Evolutionary conservation across 371 early-diverging fungal genomes (phyloP), one percentile per base, ranked within the genome.

Genomic region (Parasitella parasitica): DNA sequence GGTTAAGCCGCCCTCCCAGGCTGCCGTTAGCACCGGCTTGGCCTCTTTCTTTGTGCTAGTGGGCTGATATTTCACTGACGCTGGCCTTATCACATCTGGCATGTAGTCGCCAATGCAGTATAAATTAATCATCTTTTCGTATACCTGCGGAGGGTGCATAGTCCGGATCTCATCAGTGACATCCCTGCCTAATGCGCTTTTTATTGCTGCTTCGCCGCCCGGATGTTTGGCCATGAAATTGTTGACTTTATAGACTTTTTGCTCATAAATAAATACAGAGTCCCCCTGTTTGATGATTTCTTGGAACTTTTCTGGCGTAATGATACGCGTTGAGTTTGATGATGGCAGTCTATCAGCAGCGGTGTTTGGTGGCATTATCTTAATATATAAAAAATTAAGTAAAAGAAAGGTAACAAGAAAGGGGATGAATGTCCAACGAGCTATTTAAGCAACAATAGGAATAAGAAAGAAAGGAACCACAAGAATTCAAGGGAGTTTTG

Each of bases 161-260:
- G 89, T 89, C 20, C 86, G 76, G 56, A 95, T 90, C 57, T 90
- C 94, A 72, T 96, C 97, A 0, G 97, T 96, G 16, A 94, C 94
- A 73, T 97, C 96, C 66, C 84, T 87, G 61, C 97, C 97, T 49
- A 89, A 81, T 76, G 91, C 86, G 73, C 95, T 91, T 63, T 78
- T 74, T 46, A 97, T 80, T 51, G 93, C 92, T 22, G 94, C 81
- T 46, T 88, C 89, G 26, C 98, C 98, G 35, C 98, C 98, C 1
- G 98, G 98, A 68, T 97, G 98, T 57, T 84, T 81, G 64, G 81
- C 79, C 61, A 89, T 71, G 78, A 93, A 95, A 46, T 86, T 87
- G 66, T 92, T 89, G 35, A 95, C 83, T 71, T 91, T 89, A 82
- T 94, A 94, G 59, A 96, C 96, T 72, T 92, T 91, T 43, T 79